A percentile compares a stretch with the other conserved stretches of the same genome.
Conservation (phyloP, 202 grass and related monocot genomes). For the Schoenoplectus triqueter region DNA sequence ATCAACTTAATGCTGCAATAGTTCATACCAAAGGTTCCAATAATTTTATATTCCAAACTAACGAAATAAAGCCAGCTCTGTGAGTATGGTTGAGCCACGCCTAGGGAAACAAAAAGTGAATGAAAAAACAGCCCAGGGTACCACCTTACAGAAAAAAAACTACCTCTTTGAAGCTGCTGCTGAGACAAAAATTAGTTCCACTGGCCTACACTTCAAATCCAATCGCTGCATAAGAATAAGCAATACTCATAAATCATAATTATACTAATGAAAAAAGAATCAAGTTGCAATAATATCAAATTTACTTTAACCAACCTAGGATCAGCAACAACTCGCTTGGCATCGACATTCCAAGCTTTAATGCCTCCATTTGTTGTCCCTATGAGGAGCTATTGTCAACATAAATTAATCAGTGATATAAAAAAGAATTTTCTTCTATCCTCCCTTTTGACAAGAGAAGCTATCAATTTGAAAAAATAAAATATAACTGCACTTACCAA, state of each 20-base stretch:
- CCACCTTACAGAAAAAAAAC: not conserved
- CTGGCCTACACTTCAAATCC: constrained; percentile 94
- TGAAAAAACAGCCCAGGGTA: constrained; percentile 25
- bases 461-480: constrained; percentile 22
- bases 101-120: constrained; percentile 45
- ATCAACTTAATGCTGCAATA: not conserved
- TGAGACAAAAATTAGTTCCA: constrained; percentile 93
- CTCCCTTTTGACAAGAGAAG: constrained; percentile 12
- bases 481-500: constrained; percentile 54
- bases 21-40: constrained; percentile 81
- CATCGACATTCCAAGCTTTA: constrained; percentile 99
- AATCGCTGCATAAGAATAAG: constrained; percentile 57
- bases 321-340: constrained; percentile 92
- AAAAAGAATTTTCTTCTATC: constrained; percentile 42
- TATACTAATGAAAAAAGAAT: constrained; percentile 22
- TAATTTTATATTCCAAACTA: constrained; percentile 96
- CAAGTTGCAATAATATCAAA: constrained; percentile 16
- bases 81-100: constrained; percentile 71
- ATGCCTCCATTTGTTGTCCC: constrained; percentile 94
- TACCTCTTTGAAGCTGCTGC: constrained; percentile 93
- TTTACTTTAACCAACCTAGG: constrained; percentile 63
- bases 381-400: constrained; percentile 96
- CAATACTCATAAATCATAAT: constrained; percentile 43
- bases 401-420: constrained; percentile 63
- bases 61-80: constrained; percentile 79